Percentiles rank a stretch among this genome's conserved stretches.
These are phyloP conservation scores for Penicillium concentricum DNA, from an alignment of 2,329 filamentous ascomycete species.

Conservation along the genomic window DNA sequence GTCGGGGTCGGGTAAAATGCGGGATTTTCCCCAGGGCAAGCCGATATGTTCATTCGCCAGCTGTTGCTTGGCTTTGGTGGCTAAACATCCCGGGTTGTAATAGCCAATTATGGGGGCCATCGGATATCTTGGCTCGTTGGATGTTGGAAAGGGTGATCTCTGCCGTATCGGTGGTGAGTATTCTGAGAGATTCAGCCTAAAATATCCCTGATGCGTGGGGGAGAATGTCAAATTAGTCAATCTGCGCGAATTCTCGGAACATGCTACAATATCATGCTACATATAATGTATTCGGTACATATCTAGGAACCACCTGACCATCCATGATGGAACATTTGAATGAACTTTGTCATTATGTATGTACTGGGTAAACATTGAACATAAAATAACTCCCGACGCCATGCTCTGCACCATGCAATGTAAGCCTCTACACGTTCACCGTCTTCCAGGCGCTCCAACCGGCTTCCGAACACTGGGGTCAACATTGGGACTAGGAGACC, in stretches of 20 bases:
- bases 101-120: not conserved
- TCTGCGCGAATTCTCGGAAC: not conserved
- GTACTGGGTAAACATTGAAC: conserved; percentile 4
- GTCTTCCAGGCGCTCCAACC: conserved; percentile 26
- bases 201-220: not conserved
- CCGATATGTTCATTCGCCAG: conserved; percentile 17
- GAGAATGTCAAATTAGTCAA: no score
- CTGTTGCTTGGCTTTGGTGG: not conserved
- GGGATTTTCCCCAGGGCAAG: conserved; percentile 13
- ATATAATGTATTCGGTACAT: not conserved
- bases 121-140: not conserved
- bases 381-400: conserved; percentile 18
- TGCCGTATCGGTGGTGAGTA: not conserved
- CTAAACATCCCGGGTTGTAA: not conserved
- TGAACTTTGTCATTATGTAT: not conserved
- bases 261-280: not conserved
- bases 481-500: conserved; percentile 35
- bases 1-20: not conserved
- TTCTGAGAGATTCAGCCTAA: not conserved
- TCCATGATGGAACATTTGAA: not conserved
- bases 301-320: not conserved
- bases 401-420: conserved; percentile 19
- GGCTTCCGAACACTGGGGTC: conserved; percentile 36
- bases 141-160: not conserved
- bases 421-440: conserved; percentile 7